Percentiles rank a stretch among this genome's conserved stretches.
phyloP scores from a whole-genome alignment of 176 grass and related monocot genomes.

The Oryza glaberrima region DNA sequence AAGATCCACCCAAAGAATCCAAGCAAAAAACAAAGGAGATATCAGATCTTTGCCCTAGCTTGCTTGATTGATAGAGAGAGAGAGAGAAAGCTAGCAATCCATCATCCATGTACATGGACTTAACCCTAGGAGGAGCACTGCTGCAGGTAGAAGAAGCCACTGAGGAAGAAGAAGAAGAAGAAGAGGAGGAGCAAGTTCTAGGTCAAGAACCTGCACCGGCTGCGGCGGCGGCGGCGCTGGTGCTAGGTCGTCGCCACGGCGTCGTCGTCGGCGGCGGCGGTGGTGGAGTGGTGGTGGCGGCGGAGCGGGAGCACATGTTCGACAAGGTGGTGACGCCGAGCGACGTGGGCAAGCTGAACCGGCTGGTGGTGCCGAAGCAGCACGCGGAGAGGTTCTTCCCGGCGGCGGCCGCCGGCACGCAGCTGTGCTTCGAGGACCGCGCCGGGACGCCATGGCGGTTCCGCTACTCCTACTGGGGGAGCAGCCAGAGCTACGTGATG shows the following conservation, averaged over 20 bases:
- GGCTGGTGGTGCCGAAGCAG: constrained; percentile 86
- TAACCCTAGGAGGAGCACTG: constrained; percentile 21
- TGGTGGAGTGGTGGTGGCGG: background rate
- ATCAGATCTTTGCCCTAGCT: constrained; percentile 26
- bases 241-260: constrained; percentile 6
- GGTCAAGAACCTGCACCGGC: background rate
- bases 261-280: background rate
- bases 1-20: constrained; percentile 25
- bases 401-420: constrained; percentile 41
- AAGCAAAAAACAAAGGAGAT: background rate
- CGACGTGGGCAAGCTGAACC: constrained; percentile 91
- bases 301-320: constrained; percentile 61
- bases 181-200: constrained; percentile 16
- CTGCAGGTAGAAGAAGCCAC: constrained; percentile 12
- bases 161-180: background rate
- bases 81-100: too few species aligned
- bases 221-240: background rate
- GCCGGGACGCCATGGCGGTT: constrained; percentile 57
- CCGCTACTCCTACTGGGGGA: constrained; percentile 84
- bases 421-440: constrained; percentile 60
- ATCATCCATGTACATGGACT: constrained; percentile 39
- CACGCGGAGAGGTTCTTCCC: constrained; percentile 76
- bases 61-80: background rate
- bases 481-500: constrained; percentile 88
- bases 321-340: constrained; percentile 86